phyloP scores from a whole-genome alignment of 805 yeast genomes.

The Saccharomycopsis lassenensis region DNA sequence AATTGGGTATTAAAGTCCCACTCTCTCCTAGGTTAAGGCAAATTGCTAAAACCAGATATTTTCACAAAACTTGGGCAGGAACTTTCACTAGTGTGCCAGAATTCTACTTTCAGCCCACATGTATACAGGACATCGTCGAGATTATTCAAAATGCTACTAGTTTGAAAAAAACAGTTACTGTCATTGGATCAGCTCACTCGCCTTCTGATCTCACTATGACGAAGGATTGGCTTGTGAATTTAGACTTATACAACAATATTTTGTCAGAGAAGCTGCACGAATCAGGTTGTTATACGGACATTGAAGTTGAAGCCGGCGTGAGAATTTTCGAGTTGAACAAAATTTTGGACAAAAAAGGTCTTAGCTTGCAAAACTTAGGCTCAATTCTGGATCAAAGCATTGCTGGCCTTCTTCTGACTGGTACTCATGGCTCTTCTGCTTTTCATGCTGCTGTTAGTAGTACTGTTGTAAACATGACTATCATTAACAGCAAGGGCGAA shows the following conservation, averaged over 20 bases:
- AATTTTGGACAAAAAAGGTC: slow-evolving; percentile 45
- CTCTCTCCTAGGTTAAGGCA: background rate
- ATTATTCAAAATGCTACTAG: slow-evolving; percentile 58
- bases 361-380: slow-evolving; percentile 85
- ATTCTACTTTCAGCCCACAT: slow-evolving; percentile 66
- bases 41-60: background rate
- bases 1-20: background rate
- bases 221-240: slow-evolving; percentile 74
- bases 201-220: slow-evolving; percentile 90
- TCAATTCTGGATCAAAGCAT: slow-evolving; percentile 88
- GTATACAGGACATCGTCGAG: slow-evolving; percentile 53
- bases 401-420: slow-evolving; percentile 94
- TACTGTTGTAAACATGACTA: slow-evolving; percentile 68
- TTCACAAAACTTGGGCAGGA: slow-evolving; percentile 80
- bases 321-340: slow-evolving; percentile 67
- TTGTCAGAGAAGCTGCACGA: slow-evolving; percentile 32
- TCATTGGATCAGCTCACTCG: slow-evolving; percentile 91
- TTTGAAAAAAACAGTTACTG: slow-evolving; percentile 55
- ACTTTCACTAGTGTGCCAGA: slow-evolving; percentile 73
- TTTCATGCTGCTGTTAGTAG: slow-evolving; percentile 85
- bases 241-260: slow-evolving; percentile 63
- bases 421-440: slow-evolving; percentile 93
- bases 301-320: slow-evolving; percentile 91
- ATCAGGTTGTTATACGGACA: slow-evolving; percentile 69
- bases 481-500: slow-evolving; percentile 71